These are phyloP conservation scores for Boletus sp. DNA, from an alignment of 768 basidiomycete genomes.

Conservation along the genomic window DNA sequence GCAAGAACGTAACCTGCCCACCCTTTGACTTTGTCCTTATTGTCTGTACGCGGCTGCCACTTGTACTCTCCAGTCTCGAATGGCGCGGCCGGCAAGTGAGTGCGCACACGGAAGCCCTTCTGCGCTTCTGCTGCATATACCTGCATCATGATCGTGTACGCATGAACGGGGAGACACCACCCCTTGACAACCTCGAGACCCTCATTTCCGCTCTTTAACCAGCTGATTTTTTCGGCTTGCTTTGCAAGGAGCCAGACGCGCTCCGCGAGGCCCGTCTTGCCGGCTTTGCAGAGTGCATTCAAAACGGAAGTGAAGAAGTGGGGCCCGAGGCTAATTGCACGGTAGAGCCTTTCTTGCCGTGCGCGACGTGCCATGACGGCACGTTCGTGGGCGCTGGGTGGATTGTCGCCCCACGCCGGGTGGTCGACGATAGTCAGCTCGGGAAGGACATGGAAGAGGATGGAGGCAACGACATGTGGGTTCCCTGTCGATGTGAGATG, in stretches of 20 bases:
- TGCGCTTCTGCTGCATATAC: conserved; percentile 50
- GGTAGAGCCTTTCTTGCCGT: conserved; percentile 34
- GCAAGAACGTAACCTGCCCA: conserved; percentile 34
- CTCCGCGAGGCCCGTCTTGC: conserved; percentile 53
- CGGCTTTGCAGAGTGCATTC: conserved; percentile 56
- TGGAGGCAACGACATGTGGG: conserved; percentile 39
- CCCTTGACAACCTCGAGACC: conserved; percentile 33
- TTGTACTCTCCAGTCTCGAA: conserved; percentile 3
- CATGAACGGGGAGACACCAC: conserved; percentile 64
- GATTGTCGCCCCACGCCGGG: conserved; percentile 35
- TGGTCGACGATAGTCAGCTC: conserved; percentile 42
- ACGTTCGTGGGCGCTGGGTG: conserved; percentile 26
- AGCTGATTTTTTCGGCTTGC: conserved; percentile 56
- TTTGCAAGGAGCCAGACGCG: conserved; percentile 62
- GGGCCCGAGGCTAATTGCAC: conserved; percentile 54
- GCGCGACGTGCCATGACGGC: conserved; percentile 21
- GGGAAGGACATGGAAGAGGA: conserved; percentile 58
- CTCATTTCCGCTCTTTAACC: conserved; percentile 27
- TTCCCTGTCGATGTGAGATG: conserved; percentile 50
- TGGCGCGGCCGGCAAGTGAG: conserved; percentile 2
- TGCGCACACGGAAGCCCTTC: conserved; percentile 19
- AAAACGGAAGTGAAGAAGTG: conserved; percentile 56
- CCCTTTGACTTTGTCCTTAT: conserved; percentile 30
- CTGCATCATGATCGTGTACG: conserved; percentile 72
- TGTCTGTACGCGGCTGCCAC: conserved; percentile 16